Evolutionary conservation across 306 rosid species (phyloP).

Genomic region (Elaeagnus macrophylla): DNA sequence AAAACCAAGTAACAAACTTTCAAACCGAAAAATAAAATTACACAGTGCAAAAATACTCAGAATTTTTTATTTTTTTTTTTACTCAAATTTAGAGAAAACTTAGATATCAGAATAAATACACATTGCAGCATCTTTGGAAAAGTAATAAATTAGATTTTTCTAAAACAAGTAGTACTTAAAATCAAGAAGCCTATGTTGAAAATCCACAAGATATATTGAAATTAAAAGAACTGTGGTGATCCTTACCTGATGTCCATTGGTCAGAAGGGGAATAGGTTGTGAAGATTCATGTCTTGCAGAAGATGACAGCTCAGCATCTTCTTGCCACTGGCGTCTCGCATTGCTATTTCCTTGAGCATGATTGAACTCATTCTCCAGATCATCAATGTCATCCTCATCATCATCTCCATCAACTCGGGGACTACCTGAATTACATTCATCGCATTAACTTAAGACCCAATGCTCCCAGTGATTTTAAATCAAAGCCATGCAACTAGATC

Average conservation of each 20-base stretch:
- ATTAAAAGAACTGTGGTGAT: conserved; percentile 1
- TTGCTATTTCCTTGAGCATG: conserved; percentile 43
- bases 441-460: conserved; percentile 8
- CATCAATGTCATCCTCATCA: conserved; percentile 84
- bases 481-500: not conserved
- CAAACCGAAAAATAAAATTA: too few species aligned
- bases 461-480: not conserved
- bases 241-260: conserved; percentile 71
- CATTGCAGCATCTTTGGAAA: too few species aligned
- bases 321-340: conserved; percentile 70
- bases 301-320: conserved; percentile 69
- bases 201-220: not conserved
- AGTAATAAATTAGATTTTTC: too few species aligned
- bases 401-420: conserved; percentile 94
- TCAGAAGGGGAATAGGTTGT: conserved; percentile 83
- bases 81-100: too few species aligned
- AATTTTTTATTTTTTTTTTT: too few species aligned
- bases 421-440: conserved; percentile 56
- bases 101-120: too few species aligned
- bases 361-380: conserved; percentile 81
- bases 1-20: too few species aligned
- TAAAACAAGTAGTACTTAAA: too few species aligned
- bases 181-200: not conserved
- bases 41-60: too few species aligned
- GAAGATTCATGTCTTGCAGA: conserved; percentile 83